Evolutionary conservation across 768 basidiomycete species (phyloP), one percentile per base, ranked within the genome.

Genomic region (Leccinum boreale): DNA sequence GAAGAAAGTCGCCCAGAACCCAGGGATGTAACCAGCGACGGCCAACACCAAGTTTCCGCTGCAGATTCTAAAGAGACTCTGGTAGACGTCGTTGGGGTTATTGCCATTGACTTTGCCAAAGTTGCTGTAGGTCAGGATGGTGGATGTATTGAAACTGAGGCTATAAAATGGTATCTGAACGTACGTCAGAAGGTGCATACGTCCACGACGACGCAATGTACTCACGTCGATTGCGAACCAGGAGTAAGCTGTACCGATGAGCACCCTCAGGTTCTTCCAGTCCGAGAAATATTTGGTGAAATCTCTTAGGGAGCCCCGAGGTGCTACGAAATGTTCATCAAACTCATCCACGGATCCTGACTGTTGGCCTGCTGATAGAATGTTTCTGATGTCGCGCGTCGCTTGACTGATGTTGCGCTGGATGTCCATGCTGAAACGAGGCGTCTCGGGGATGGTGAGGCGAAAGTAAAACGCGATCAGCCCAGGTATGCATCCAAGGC

Each of bases 211-310:
- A 12, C 15, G 23, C 44, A 54, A 14, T 11, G 23, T 11, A 73
- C 87, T 58, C 47, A 86, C 87, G 60, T 89, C 89, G n/a, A 93
- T 81, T 17, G 92, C 92, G 63, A 94, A 94, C 93, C 94, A 94
- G 5, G 86, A 89, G 70, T 86, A 94, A 0, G 89, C 70, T 9
- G 84, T 80, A 5, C 90, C 91, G 52, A 94, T 70, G 55, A 95
- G 80, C 53, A 92, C 74, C 74, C 92, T 94, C 57, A 81, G 66
- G 75, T 96, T 91, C 67, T 85, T 70, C 87, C 87, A 86, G 64
- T 86, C 76, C 45, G 83, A 73, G 68, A 92, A 95, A 76, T 92
- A 76, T 0, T 52, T 57, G 3, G 63, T 5, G 78, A 97, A 96
- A 73, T 92, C 91, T 10, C 73, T 65, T 67, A 79, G 77, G 33